Percentiles rank a stretch among this genome's conserved stretches.
These are phyloP conservation scores for Silene conica DNA, from an alignment of 148 eudicot species.

Conservation along the genomic window DNA sequence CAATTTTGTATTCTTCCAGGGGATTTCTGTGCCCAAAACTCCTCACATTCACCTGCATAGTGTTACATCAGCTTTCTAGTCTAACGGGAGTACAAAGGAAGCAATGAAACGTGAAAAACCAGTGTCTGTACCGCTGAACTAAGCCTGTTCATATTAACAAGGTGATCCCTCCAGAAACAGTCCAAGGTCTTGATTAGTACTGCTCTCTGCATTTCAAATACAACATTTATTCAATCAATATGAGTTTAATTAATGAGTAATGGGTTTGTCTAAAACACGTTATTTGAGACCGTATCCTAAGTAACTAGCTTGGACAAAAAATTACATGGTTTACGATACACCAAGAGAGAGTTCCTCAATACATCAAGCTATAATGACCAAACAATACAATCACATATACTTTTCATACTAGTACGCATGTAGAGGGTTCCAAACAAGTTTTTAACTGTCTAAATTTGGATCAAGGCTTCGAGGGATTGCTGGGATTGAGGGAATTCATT, in stretches of 20 bases:
- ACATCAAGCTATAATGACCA: background rate
- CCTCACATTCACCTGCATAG: slow-evolving; percentile 84
- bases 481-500: background rate
- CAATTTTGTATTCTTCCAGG: slow-evolving; percentile 94
- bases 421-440: background rate
- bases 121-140: slow-evolving; percentile 67
- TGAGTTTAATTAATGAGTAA: background rate
- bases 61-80: slow-evolving; percentile 20
- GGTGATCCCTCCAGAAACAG: slow-evolving; percentile 98
- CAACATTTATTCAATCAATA: background rate
- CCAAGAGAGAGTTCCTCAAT: background rate
- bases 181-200: slow-evolving; percentile 84
- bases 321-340: background rate
- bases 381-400: background rate
- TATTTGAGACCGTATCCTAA: too few relatives aligned
- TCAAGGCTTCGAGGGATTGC: background rate
- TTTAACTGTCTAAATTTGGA: background rate
- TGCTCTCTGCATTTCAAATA: slow-evolving; percentile 51
- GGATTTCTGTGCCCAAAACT: slow-evolving; percentile 98
- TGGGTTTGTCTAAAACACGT: background rate
- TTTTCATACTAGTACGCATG: background rate
- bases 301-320: background rate
- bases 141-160: slow-evolving; percentile 93
- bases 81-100: background rate
- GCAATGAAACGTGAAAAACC: background rate